Conservation (phyloP, 2,329 filamentous ascomycete species). For the Dactylellina cionopaga region DNA sequence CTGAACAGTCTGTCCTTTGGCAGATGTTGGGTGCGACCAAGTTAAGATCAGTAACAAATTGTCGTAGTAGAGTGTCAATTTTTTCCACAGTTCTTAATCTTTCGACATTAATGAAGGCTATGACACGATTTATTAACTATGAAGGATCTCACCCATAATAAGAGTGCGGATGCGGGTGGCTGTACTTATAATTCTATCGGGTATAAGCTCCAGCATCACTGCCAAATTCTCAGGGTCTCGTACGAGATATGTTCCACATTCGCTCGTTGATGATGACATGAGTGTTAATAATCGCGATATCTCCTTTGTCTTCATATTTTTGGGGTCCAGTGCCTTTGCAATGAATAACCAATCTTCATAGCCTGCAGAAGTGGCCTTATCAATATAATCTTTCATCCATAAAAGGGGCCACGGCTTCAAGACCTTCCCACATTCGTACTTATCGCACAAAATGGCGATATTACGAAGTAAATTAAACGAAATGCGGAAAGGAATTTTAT, state of each 20-base stretch:
- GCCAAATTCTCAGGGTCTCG: neutral
- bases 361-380: neutral
- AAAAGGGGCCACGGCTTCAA: slow-evolving; percentile 7
- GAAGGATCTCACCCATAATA: neutral
- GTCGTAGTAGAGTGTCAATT: neutral
- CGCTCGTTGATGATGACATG: slow-evolving; percentile 1
- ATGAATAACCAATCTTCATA: slow-evolving; percentile 25
- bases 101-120: slow-evolving; percentile 8
- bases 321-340: neutral
- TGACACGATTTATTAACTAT: neutral
- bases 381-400: slow-evolving; percentile 11
- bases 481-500: neutral
- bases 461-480: neutral
- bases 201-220: slow-evolving; percentile 3
- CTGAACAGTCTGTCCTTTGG: neutral
- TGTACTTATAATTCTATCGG: slow-evolving; percentile 1
- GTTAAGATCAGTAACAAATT: slow-evolving; percentile 9
- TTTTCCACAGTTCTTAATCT: neutral
- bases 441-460: slow-evolving; percentile 1
- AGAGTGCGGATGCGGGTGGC: neutral
- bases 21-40: neutral
- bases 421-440: neutral
- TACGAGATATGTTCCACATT: slow-evolving; percentile 13
- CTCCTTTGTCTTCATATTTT: neutral
- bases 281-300: slow-evolving; percentile 3